Evolutionary conservation across 441 rosid genomes (phyloP), one percentile per base, ranked within the genome.

Genomic region (Mallotus repandus): DNA sequence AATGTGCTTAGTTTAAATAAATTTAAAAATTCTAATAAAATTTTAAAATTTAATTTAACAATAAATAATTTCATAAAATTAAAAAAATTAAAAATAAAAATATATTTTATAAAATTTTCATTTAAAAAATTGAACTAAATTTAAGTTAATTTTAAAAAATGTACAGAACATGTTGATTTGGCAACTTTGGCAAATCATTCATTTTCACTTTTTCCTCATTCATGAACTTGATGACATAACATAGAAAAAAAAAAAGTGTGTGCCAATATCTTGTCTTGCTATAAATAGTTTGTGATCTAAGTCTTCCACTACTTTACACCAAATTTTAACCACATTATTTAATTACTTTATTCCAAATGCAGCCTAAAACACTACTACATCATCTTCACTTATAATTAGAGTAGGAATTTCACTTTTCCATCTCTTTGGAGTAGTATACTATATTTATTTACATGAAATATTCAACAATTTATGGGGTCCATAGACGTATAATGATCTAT

Each of bases 261-360:
- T 65, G 7, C 12, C n/a, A 48, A 21, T 64, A 19, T 66, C 35
- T 9, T 65, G 35, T 21, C 18, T 66, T 66, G 35, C 69, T 49
- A 66, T 22, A 66, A 48, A 49, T 38, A 48, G 55, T 49, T 46
- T 48, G 58, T 68, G 32, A 53, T 18, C 48, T 32, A 10, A 66
- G 21, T 11, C 16, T 21, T 50, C 45, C 58, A 49, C 22, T 53
- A 19, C 62, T 68, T 68, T 54, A 54, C 49, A 68, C 60, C 60
- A 35, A 22, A 35, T 25, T 68, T 35, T 52, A 15, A 29, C 5
- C 1, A 25, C 29, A 25, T 25, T 25, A 25, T 1, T 25, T 25
- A 25, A 25, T 25, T 25, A 25, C 29, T 25, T 25, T 25, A 25
- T 25, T 25, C 29, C 29, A 25, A 68, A 53, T 71, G 18, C 46